Percentiles rank a stretch among this genome's conserved stretches.
phyloP scores from a whole-genome alignment of 257 asterid genomes.

The Primulina eburnea region DNA sequence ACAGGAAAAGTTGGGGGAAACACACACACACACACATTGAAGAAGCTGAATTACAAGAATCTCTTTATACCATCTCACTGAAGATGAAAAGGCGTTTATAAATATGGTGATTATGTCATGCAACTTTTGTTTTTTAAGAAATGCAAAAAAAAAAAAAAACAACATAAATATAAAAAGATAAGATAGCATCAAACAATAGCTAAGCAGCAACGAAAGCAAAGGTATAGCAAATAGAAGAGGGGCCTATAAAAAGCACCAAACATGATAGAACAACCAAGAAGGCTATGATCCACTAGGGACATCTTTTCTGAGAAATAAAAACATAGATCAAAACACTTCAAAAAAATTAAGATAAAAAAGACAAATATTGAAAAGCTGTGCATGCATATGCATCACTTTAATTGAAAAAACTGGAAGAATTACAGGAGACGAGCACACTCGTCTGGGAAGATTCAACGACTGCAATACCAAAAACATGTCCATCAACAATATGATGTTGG shows the following conservation, averaged over 20 bases:
- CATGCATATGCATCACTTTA: slow-evolving; percentile 5
- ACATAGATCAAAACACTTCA: not conserved
- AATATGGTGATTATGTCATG: not conserved
- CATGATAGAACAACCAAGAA: not conserved
- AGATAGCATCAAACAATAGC: not conserved
- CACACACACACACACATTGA: no score
- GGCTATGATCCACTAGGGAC: not conserved
- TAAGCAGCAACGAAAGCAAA: not conserved
- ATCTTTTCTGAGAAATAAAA: not conserved
- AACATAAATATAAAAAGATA: no score
- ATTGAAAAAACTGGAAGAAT: slow-evolving; percentile 6
- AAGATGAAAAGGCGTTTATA: not conserved
- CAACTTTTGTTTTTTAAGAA: not conserved
- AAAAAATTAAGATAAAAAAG: slow-evolving; percentile 10
- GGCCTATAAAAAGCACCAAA: not conserved
- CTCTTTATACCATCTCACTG: not conserved
- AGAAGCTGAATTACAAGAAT: no score
- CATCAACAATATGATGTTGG: not conserved
- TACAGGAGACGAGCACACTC: not conserved
- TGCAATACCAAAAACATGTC: not conserved
- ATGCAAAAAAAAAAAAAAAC: not conserved
- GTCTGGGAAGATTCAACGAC: not conserved
- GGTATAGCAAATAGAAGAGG: not conserved
- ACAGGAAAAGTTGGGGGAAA: no score
- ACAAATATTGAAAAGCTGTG: slow-evolving; percentile 4